Conservation (phyloP, 2,329 filamentous ascomycete genomes). For the Aspergillus cejpii region DNA sequence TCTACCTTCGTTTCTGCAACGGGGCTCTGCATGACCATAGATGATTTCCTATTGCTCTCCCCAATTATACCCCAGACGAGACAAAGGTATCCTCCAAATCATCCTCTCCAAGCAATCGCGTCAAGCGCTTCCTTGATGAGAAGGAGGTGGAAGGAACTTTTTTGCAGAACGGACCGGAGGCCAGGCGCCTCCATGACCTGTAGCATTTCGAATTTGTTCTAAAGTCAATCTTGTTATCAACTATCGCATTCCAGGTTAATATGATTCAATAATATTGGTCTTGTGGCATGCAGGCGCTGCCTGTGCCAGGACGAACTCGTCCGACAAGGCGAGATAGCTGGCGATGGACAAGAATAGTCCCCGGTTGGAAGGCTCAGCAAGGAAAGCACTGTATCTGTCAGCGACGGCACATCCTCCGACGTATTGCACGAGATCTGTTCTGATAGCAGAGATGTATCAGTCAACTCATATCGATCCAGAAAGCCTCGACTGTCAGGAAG, state of each 20-base stretch:
- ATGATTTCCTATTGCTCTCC: no score
- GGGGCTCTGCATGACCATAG: not conserved
- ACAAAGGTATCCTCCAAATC: not conserved
- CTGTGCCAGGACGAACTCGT: not conserved
- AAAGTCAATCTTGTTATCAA: slow-evolving; percentile 10
- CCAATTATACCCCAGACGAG: not conserved
- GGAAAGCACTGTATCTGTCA: not conserved
- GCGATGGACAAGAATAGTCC: not conserved
- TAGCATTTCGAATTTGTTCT: slow-evolving; percentile 17
- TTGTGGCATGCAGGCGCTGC: not conserved
- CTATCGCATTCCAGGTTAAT: slow-evolving; percentile 5
- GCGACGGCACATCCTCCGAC: not conserved
- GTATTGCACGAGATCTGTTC: not conserved
- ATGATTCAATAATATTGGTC: slow-evolving; percentile 3
- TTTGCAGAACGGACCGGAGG: slow-evolving; percentile 12
- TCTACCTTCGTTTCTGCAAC: no score
- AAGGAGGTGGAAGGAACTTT: slow-evolving; percentile 24
- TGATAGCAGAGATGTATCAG: not conserved
- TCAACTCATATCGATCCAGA: not conserved
- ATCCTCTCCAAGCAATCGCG: slow-evolving; percentile 36
- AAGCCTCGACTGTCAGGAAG: not conserved
- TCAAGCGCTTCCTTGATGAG: slow-evolving; percentile 36
- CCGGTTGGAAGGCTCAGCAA: not conserved
- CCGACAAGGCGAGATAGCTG: not conserved
- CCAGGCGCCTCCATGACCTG: slow-evolving; percentile 8